phyloP scores from a whole-genome alignment of 306 rosid genomes.

The Medicago ruthenica region DNA sequence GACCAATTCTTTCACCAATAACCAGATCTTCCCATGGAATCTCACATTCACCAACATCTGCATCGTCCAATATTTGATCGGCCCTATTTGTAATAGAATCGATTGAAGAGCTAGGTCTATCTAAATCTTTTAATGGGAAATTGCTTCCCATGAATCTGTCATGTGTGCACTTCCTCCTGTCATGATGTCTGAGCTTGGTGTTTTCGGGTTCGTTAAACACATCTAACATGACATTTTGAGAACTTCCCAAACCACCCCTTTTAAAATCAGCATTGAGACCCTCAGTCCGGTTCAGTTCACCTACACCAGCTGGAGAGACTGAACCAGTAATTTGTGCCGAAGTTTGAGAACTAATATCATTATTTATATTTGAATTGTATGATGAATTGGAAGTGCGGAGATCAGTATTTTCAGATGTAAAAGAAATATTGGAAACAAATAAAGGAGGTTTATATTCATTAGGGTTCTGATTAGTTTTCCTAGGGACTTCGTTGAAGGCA shows the following conservation, averaged over 20 bases:
- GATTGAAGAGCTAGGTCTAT: conserved; percentile 60
- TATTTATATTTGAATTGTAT: conserved; percentile 47
- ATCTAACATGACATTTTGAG: conserved; percentile 46
- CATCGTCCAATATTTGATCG: conserved; percentile 85
- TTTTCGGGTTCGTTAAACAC: conserved; percentile 49
- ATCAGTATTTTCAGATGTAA: conserved; percentile 57
- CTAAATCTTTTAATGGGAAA: conserved; percentile 66
- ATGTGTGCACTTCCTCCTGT: conserved; percentile 59
- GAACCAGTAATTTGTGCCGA: conserved; percentile 45
- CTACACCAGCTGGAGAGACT: conserved; percentile 38
- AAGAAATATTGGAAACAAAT: conserved; percentile 65
- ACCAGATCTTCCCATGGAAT: conserved; percentile 94
- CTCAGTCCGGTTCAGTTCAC: conserved; percentile 50
- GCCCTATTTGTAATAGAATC: conserved; percentile 62
- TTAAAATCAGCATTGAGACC: conserved; percentile 46
- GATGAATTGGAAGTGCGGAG: conserved; percentile 54
- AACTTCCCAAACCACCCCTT: conserved; percentile 48
- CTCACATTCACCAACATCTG: conserved; percentile 93
- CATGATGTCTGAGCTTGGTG: conserved; percentile 52
- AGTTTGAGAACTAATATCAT: conserved; percentile 49
- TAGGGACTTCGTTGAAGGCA: conserved; percentile 79
- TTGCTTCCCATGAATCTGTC: conserved; percentile 70
- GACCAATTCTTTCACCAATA: conserved; percentile 94
- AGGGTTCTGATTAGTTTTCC: conserved; percentile 62
- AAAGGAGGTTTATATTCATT: conserved; percentile 64